Evolutionary conservation across 169 alveolate genomes (phyloP).

Genomic region (Babesia sp.): DNA sequence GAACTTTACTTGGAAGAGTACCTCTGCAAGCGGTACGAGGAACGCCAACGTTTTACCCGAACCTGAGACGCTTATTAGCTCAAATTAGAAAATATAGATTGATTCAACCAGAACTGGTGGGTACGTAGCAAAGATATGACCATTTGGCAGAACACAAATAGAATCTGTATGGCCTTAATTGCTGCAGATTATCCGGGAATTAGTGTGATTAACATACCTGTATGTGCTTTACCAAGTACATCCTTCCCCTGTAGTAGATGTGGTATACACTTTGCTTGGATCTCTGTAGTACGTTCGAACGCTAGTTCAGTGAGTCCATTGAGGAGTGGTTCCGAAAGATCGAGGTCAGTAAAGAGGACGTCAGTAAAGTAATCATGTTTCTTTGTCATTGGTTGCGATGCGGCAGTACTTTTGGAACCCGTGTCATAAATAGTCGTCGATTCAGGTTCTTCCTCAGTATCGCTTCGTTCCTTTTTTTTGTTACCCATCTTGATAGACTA

Average conservation of each 20-base stretch:
- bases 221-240: slow-evolving; percentile 96
- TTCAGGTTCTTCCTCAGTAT: neutral
- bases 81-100: too few species aligned
- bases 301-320: slow-evolving; percentile 88
- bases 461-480: neutral
- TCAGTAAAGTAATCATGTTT: slow-evolving; percentile 80
- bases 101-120: too few species aligned
- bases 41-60: slow-evolving; percentile 99
- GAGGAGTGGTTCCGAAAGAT: slow-evolving; percentile 89
- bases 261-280: slow-evolving; percentile 96
- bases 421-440: neutral
- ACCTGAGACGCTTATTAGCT: too few species aligned
- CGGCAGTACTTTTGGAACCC: too few species aligned
- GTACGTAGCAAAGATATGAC: too few species aligned
- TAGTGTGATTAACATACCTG: slow-evolving; percentile 77
- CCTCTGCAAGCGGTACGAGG: slow-evolving; percentile 96
- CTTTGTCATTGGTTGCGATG: neutral
- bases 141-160: too few species aligned
- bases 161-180: too few species aligned
- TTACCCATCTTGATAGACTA: too few species aligned
- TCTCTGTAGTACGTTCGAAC: slow-evolving; percentile 92
- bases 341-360: slow-evolving; percentile 83
- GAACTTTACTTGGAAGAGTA: slow-evolving; percentile 91
- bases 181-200: too few species aligned
- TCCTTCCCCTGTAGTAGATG: slow-evolving; percentile 96